Base-by-base conservation (phyloP, 371 early-diverging fungal genomes). In the Mortierella sp. region DNA sequence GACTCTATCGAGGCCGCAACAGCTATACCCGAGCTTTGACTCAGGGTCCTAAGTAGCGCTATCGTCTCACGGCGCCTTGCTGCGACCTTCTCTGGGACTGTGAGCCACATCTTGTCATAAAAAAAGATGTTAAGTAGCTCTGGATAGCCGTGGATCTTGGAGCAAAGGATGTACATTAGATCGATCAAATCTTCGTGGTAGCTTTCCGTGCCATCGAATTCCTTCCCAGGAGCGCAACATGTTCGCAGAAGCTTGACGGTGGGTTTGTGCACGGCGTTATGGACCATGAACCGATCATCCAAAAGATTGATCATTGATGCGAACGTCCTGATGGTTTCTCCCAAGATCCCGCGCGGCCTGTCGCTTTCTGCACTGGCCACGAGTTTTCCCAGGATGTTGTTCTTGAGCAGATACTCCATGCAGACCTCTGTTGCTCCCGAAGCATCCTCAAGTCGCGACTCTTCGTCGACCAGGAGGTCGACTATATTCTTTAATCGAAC, bases 401-500 rank as follows among this genome's bases (percentile, higher is more conserved):
- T 91, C 68, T 92, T 94, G 67, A 98, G 85, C 61, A 96, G 91
- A 59, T 93, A 92, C 74, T 98, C 98, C 89, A 96, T 96, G 80
- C 97, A 97, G 1, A 92, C 89, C 23, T 96, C 97, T 0, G 93
- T 92, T 1, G 90, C 87, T 43, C 87, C 86, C 46, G 91, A 86
- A 62, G 69, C 86, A 12, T 90, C 86, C 66, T 90, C 91, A 12
- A 84, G 65, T 45, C 91, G 80, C 26, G 90, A 91, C 72, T 96
- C 95, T 83, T 98, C 98, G 76, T 95, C 95, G 14, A 96, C 93
- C 14, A 98, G 85, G 69, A 96, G 83, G 82, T 96, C 96, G 5
- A 93, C 92, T 92, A 98, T 96, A 47, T 84, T 83, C 58, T 92
- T 89, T 56, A 98, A 87, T 58, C 87, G 87, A 28, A 66, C 60